Base-by-base conservation (phyloP, 2,329 filamentous ascomycete species). In the Dactylellina parvicollis region DNA sequence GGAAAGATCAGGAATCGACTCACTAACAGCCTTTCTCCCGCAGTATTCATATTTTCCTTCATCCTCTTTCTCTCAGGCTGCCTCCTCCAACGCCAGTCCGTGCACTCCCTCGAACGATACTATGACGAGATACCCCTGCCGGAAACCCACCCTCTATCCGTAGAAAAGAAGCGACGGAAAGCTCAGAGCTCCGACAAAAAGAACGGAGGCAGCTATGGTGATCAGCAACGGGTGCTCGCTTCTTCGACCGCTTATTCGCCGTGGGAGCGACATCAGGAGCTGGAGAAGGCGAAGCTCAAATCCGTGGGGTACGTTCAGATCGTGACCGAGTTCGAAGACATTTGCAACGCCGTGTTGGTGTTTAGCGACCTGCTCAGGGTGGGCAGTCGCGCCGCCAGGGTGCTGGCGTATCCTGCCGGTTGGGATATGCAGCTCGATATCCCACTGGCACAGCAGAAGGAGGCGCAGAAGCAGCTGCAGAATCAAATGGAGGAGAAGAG, bases 1-100 rank as follows among this genome's bases (percentile, higher is more conserved):
- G 3, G 16, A 3, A 46, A 26, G 26, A 9, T 28, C 5, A 46
- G 46, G 1, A 20, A 28, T 30, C 44, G 32, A 54, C 12, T 34
- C 10, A 32, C 49, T 54, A 36, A 54, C n/a, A 7, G 5, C 7
- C 12, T 4, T 20, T 34, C 3, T 9, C 40, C 42, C 32, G 7
- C 22, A 77, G 76, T 77, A n/a, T 75, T 76, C 34, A 60, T 77
- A 36, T 77, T 77, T 55, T 75, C 76, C 34, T 76, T 76, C 30
- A 76, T 77, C n/a, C 64, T 77, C 18, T 77, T 77, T 52, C 71
- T 76, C 54, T 77, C 76, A 2, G 76, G 76, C 22, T 77, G 75
- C 59, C 42, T 77, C 24, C 66, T 77, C 32, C 76, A 77, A 28
- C 73, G 76, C 10, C 62, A 54, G 54, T 77, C 76, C n/a, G 57